phyloP scores from a whole-genome alignment of 75 land plant genomes.

The Pinus tabuliformis region DNA sequence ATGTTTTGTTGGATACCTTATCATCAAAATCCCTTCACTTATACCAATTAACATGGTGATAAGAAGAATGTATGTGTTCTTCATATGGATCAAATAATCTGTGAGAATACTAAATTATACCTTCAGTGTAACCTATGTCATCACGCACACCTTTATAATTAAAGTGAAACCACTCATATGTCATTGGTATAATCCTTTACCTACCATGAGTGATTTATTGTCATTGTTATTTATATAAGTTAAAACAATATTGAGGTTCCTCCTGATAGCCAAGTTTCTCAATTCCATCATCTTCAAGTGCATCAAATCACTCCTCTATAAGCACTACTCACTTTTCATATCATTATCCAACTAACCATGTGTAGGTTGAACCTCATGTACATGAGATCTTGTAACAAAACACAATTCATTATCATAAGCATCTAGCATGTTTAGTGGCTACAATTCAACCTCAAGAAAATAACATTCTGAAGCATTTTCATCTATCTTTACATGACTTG shows the following conservation, averaged over 20 bases:
- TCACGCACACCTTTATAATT: conserved; percentile 23
- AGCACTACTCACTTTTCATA: conserved; percentile 53
- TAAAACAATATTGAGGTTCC: conserved; percentile 11
- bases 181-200: conserved; percentile 1
- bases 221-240: conserved; percentile 3
- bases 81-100: not conserved
- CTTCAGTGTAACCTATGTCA: not conserved
- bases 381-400: conserved; percentile 1
- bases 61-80: not conserved
- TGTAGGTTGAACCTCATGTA: conserved; percentile 12
- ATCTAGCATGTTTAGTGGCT: too few relatives aligned
- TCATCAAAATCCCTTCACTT: not conserved
- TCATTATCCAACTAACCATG: conserved; percentile 31
- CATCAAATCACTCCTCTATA: too few relatives aligned
- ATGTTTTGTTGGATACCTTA: not conserved
- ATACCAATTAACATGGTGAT: not conserved
- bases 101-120: not conserved
- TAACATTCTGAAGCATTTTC: conserved; percentile 4
- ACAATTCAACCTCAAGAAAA: conserved; percentile 5
- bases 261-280: conserved; percentile 35
- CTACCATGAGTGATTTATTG: conserved; percentile 12
- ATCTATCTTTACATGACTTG: not conserved
- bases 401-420: not conserved
- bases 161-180: conserved; percentile 10
- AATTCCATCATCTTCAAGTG: conserved; percentile 28